These are phyloP conservation scores for Gynostemma pentaphyllum DNA, from an alignment of 306 rosid genomes.

Conservation along the genomic window DNA sequence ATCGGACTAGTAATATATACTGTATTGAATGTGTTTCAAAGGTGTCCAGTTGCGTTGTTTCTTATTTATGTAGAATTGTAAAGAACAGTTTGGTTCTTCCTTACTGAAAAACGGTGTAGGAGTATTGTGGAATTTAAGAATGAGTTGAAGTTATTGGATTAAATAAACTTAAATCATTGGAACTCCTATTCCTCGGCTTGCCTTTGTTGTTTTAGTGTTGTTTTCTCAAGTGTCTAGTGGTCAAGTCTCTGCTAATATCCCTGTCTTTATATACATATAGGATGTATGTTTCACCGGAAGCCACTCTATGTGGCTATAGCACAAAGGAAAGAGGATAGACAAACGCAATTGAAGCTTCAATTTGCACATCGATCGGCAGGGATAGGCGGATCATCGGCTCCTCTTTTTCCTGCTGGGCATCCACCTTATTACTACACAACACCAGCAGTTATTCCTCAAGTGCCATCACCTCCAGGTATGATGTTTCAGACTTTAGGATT, in stretches of 20 bases:
- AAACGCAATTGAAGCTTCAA: slow-evolving; percentile 53
- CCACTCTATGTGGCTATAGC: slow-evolving; percentile 80
- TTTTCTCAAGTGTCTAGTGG: not conserved
- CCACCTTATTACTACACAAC: slow-evolving; percentile 58
- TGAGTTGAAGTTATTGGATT: not conserved
- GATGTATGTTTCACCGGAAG: slow-evolving; percentile 68
- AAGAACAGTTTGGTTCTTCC: not conserved
- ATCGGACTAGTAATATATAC: not conserved
- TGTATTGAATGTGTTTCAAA: not conserved
- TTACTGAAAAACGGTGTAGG: not conserved
- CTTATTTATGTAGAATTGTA: not conserved
- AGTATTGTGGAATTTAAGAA: not conserved
- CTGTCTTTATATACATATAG: slow-evolving; percentile 18
- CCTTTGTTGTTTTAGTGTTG: not conserved
- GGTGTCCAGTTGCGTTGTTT: not conserved
- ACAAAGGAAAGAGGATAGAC: slow-evolving; percentile 85
- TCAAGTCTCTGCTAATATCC: not conserved
- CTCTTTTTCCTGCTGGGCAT: slow-evolving; percentile 58
- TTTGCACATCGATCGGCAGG: slow-evolving; percentile 47
- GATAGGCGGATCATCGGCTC: slow-evolving; percentile 39
- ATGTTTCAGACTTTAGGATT: slow-evolving; percentile 50
- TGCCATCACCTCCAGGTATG: slow-evolving; percentile 43
- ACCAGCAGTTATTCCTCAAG: slow-evolving; percentile 47
- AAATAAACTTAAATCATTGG: not conserved
- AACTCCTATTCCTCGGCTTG: not conserved